Evolutionary conservation across 306 rosid genomes (phyloP).

Genomic region (Castanopsis chinensis): DNA sequence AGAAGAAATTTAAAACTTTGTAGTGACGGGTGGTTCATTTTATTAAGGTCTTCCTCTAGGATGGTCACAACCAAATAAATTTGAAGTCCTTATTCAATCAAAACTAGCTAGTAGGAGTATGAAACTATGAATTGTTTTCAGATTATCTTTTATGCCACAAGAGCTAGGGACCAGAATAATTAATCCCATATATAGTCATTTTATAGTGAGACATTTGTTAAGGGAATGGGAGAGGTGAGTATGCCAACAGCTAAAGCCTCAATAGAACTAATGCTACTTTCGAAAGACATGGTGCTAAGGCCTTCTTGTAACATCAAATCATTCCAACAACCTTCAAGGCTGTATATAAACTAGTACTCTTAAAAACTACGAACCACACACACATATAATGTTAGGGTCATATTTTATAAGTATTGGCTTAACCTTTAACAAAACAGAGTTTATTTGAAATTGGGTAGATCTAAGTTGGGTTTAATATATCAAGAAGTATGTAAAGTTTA

Average conservation of each 20-base stretch:
- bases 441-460: too few relatives aligned
- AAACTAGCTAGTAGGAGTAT: neutral
- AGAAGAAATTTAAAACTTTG: too few relatives aligned
- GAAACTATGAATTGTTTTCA: neutral
- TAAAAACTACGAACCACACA: neutral
- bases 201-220: constrained; percentile 29
- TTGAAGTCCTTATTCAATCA: neutral
- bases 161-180: neutral
- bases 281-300: constrained; percentile 12
- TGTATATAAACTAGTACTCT: neutral
- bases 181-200: neutral
- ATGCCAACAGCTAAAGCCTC: neutral
- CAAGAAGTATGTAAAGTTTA: too few relatives aligned
- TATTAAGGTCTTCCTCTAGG: too few relatives aligned
- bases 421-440: too few relatives aligned
- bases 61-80: neutral
- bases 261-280: constrained; percentile 3
- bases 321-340: constrained; percentile 11
- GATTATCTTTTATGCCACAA: constrained; percentile 1
- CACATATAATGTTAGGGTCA: too few relatives aligned
- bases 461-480: too few relatives aligned
- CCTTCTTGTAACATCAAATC: constrained; percentile 24
- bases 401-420: too few relatives aligned
- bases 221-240: constrained; percentile 26
- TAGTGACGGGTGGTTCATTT: too few relatives aligned